Evolutionary conservation across 495 filamentous ascomycete genomes (phyloP).

Genomic region (Aspergillus olivimuriae): DNA sequence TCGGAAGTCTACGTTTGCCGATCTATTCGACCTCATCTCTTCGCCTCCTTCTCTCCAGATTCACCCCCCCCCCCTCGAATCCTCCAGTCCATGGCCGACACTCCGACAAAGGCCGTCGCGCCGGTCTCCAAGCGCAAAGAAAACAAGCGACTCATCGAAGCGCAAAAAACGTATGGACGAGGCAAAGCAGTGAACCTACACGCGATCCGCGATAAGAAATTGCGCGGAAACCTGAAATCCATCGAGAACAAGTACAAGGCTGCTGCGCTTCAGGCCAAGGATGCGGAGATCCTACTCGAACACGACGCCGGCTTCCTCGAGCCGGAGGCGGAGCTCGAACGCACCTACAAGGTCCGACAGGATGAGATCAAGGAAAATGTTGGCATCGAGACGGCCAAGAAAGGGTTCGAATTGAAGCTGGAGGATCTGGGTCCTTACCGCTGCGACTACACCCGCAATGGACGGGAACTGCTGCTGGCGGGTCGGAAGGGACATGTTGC

Average conservation of each 20-base stretch:
- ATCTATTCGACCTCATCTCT: neutral
- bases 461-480: constrained; percentile 73
- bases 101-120: constrained; percentile 29
- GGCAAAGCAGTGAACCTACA: constrained; percentile 59
- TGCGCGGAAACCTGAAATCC: constrained; percentile 68
- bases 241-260: constrained; percentile 78
- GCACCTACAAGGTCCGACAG: constrained; percentile 87
- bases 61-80: neutral
- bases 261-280: constrained; percentile 74
- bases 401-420: constrained; percentile 84
- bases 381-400: constrained; percentile 77
- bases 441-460: constrained; percentile 83
- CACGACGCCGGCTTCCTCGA: constrained; percentile 83
- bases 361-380: constrained; percentile 74
- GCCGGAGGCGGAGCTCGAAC: constrained; percentile 79
- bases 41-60: constrained; percentile 2
- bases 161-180: constrained; percentile 75
- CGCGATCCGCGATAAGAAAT: constrained; percentile 73
- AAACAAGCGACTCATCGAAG: constrained; percentile 47
- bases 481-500: constrained; percentile 93
- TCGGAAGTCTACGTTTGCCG: neutral
- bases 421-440: constrained; percentile 78
- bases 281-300: constrained; percentile 92
- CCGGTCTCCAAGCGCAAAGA: constrained; percentile 27
- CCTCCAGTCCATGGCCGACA: constrained; percentile 16